Conservation (phyloP, 495 filamentous ascomycete species). For the Aspergillus egyptiacus region DNA sequence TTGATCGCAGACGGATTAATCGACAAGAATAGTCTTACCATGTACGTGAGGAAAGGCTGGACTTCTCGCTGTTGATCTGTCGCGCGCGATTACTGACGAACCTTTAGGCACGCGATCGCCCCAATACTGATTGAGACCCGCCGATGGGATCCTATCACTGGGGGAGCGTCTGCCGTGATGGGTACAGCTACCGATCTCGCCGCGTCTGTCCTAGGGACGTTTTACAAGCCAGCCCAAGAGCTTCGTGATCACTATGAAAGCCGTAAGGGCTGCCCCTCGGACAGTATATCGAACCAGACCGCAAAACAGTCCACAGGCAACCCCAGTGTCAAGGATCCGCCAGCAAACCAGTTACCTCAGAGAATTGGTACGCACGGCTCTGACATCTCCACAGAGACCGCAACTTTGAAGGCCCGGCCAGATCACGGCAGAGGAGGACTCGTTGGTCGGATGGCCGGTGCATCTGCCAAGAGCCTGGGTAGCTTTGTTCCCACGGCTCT, state of each 20-base stretch:
- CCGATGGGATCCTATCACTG: slow-evolving; percentile 37
- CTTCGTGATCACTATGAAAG: too few species aligned
- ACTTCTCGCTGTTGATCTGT: not conserved
- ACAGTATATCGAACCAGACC: slow-evolving; percentile 1
- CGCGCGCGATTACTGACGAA: not conserved
- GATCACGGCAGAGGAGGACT: not conserved
- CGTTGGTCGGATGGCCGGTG: slow-evolving; percentile 6
- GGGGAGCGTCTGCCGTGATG: slow-evolving; percentile 35
- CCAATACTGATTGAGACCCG: slow-evolving; percentile 30
- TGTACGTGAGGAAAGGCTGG: slow-evolving; percentile 24
- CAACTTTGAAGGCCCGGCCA: not conserved
- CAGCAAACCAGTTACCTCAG: too few species aligned
- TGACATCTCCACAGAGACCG: not conserved
- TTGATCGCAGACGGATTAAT: slow-evolving; percentile 52
- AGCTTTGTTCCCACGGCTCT: slow-evolving; percentile 24
- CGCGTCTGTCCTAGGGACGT: slow-evolving; percentile 21
- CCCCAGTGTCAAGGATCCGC: too few species aligned
- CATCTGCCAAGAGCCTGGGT: slow-evolving; percentile 30
- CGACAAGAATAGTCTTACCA: slow-evolving; percentile 51
- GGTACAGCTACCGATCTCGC: slow-evolving; percentile 22
- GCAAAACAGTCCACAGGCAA: too few species aligned
- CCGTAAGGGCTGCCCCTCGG: not conserved
- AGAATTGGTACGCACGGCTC: not conserved
- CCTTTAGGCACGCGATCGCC: slow-evolving; percentile 14
- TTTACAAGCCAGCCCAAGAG: slow-evolving; percentile 28